Percentiles rank a stretch among this genome's conserved stretches.
These are phyloP conservation scores for Rostrohypoxylon terebratum DNA, from an alignment of 495 filamentous ascomycete species.

Conservation along the genomic window DNA sequence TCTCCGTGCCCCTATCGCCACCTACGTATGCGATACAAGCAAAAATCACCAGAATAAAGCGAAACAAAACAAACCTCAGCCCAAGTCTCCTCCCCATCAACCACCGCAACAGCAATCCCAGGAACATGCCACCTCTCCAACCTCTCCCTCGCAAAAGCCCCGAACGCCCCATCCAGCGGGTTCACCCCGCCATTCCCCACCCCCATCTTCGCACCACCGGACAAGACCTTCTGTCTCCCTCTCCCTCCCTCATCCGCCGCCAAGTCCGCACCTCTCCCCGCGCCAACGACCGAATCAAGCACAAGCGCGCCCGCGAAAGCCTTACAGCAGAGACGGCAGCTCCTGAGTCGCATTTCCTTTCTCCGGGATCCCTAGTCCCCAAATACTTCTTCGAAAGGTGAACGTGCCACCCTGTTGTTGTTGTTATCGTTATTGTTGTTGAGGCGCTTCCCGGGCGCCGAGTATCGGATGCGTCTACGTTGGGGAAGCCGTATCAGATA, in stretches of 20 bases:
- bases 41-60: background rate
- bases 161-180: constrained; percentile 55
- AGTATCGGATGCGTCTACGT: background rate
- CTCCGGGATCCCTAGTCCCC: background rate
- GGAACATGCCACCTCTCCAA: constrained; percentile 64
- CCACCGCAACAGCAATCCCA: constrained; percentile 62
- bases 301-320: background rate
- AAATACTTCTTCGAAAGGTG: no score
- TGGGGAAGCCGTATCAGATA: background rate
- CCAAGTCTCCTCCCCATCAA: constrained; percentile 58
- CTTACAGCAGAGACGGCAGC: background rate
- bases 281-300: constrained; percentile 40
- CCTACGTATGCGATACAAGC: background rate
- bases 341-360: constrained; percentile 2
- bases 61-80: constrained; percentile 54
- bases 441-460: background rate
- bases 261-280: background rate
- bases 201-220: no score
- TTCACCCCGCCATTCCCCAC: background rate
- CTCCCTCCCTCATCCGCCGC: background rate
- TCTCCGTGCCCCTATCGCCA: background rate
- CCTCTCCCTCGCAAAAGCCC: constrained; percentile 48
- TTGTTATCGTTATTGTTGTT: no score
- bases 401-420: no score
- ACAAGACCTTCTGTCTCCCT: constrained; percentile 36